Base-by-base conservation (phyloP, 345 rosid genomes). In the Psidium friedrichsthalianum region DNA sequence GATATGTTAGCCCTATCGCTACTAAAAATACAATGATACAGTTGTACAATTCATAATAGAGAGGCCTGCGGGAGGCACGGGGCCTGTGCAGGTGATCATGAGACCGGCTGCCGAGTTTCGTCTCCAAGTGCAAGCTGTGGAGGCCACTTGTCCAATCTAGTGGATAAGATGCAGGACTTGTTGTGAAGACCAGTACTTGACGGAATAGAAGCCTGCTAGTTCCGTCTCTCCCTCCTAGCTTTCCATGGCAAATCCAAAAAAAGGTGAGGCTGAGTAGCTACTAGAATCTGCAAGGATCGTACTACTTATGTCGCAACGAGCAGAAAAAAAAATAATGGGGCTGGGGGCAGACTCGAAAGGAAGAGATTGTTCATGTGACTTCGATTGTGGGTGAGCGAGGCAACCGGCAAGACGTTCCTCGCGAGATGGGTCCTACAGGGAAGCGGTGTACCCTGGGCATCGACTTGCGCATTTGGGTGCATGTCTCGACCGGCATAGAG, bases 401-500 rank as follows among this genome's bases (percentile, higher is more conserved):
- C 51, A n/a, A 10, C 51, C 51, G 51, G 51, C 51, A 49, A 49
- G 51, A 49, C 51, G 12, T 49, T 49, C 51, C 51, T 49, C 3
- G 51, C 51, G 12, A 49, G 51, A 49, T 13, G 20, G 22, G 56
- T 52, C n/a, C 74, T 81, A 86, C 49, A 27, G 20, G 16, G 56
- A 83, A 36, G 84, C 21, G 51, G 78, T 53, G 86, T 49, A 1
- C n/a, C 42, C 8, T 6, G 7, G 78, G 74, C 49, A 85, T 85
- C 40, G 49, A 84, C 55, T 58, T n/a, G 57, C 74, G 86, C 10
- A 86, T 57, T 29, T 88, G 90, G 90, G 86, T 88, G 9, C 58
- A 13, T 8, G 14, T 76, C 15, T 18, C 59, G 2, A 1, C 21
- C 5, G 4, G 16, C 11, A 36, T 6, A 20, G 5, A 16, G 7